Evolutionary conservation across 805 yeast genomes (phyloP).

Genomic region (Ogataea trehalophila): DNA sequence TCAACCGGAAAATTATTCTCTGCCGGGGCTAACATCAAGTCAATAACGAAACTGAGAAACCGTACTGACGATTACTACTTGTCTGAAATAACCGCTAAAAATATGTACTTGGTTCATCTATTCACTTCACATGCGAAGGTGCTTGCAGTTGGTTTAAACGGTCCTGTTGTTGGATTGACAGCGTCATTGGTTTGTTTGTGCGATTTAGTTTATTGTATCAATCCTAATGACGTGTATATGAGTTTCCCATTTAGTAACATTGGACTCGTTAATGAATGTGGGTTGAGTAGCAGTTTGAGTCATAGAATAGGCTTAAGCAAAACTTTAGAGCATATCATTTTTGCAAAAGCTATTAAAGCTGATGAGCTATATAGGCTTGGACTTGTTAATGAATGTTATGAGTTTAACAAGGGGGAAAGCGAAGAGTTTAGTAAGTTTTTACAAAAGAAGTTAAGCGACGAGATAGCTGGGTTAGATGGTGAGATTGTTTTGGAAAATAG

Average conservation of each 20-base stretch:
- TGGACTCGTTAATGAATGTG: slow-evolving; percentile 83
- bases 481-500: slow-evolving; percentile 43
- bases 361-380: slow-evolving; percentile 54
- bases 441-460: slow-evolving; percentile 29
- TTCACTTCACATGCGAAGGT: slow-evolving; percentile 69
- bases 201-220: slow-evolving; percentile 69
- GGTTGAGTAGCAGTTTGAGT: slow-evolving; percentile 62
- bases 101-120: slow-evolving; percentile 61
- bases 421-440: slow-evolving; percentile 41
- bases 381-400: slow-evolving; percentile 55
- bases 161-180: slow-evolving; percentile 79
- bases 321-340: slow-evolving; percentile 68
- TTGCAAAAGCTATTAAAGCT: slow-evolving; percentile 61
- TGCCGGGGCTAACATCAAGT: slow-evolving; percentile 74
- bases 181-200: slow-evolving; percentile 71
- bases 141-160: slow-evolving; percentile 70
- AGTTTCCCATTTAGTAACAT: slow-evolving; percentile 76
- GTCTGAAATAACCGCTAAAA: slow-evolving; percentile 48
- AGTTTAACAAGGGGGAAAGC: slow-evolving; percentile 23
- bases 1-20: slow-evolving; percentile 73
- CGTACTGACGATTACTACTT: slow-evolving; percentile 17
- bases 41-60: slow-evolving; percentile 26
- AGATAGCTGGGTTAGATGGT: slow-evolving; percentile 41
- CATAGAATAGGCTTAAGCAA: slow-evolving; percentile 66
- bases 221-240: slow-evolving; percentile 46